Percentiles rank a stretch among this genome's conserved stretches.
Conservation (phyloP, 192 early-diverging fungal genomes). For the Podochytrium sp. region DNA sequence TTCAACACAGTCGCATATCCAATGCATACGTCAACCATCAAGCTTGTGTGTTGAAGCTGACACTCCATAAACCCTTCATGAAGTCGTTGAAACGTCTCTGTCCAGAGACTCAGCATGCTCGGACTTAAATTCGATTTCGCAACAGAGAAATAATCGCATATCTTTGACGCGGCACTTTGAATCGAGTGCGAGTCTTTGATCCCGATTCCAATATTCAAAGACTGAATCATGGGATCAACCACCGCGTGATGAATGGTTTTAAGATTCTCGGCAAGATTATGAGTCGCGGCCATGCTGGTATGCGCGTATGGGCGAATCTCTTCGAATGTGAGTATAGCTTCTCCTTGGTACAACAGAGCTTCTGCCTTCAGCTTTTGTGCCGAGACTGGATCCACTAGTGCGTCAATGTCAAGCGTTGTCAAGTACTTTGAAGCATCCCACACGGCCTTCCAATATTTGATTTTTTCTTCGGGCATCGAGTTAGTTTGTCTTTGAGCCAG, state of each 20-base stretch:
- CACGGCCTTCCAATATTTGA: constrained; percentile 32
- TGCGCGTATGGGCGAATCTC: background rate
- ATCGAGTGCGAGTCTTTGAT: constrained; percentile 25
- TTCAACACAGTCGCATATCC: constrained; percentile 24
- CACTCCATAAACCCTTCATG: constrained; percentile 23
- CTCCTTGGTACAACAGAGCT: constrained; percentile 17
- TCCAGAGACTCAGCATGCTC: constrained; percentile 11
- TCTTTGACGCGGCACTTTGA: constrained; percentile 11
- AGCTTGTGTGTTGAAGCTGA: background rate
- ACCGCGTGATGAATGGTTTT: constrained; percentile 3
- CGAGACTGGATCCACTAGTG: background rate
- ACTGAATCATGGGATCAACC: constrained; percentile 17
- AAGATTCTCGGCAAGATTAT: background rate
- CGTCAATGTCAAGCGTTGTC: constrained; percentile 12
- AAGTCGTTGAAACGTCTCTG: constrained; percentile 26
- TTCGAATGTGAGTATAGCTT: constrained; percentile 21
- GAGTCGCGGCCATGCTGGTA: background rate
- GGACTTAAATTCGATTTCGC: background rate
- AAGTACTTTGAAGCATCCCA: constrained; percentile 28
- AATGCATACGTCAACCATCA: constrained; percentile 28
- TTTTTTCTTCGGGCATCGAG: background rate
- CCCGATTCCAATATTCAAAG: constrained; percentile 12
- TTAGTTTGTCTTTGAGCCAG: constrained; percentile 2
- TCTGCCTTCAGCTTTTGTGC: constrained; percentile 26
- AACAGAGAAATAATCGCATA: constrained; percentile 14